Evolutionary conservation across 2,329 filamentous ascomycete species (phyloP), one percentile per base, ranked within the genome.

Genomic region (Onygena corvina): DNA sequence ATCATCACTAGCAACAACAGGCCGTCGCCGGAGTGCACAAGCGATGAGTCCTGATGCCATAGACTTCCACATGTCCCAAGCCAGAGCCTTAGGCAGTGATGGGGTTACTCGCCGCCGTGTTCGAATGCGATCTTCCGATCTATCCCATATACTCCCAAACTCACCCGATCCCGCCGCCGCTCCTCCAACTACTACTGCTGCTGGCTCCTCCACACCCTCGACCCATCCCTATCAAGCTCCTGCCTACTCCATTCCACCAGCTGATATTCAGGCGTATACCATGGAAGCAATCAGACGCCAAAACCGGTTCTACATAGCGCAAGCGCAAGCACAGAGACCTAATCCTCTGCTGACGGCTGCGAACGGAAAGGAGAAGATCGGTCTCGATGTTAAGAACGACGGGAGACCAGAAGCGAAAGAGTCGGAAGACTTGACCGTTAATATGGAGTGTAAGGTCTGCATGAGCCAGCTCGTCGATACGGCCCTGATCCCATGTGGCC

Each of bases 401-500:
- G 65, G 63, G 8, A 67, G 74, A 5, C 74, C 75, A 1, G 60
- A 68, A 14, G 68, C 74, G 0, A 68, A 71, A 54, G 65, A 67
- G 14, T 68, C 74, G 6, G 68, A 67, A 31, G 68, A 75, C 38
- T 67, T 77, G 68, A 72, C 61, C 3, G 61, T 73, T 33, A 71
- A 68, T 27, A 59, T 78, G 23, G 68, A 73, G 35, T 78, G 75
- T 54, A 70, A 73, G 52, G 66, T 76, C 14, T 78, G 75, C 57
- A 74, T 74, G 55, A 65, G 65, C 7, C 75, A 77, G 56, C 45
- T 72, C 1, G 71, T 75, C 0, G 71, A 76, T 52, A 71, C 71
- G 4, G 74, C 71, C 1, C 61, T 75, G 14, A 55, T 77, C 30
- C 75, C 75, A 0, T 78, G 75, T 52, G 75, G 75, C 0, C 74